Base-by-base conservation (phyloP, 805 yeast species). In the Hanseniaspora mollemarum region DNA sequence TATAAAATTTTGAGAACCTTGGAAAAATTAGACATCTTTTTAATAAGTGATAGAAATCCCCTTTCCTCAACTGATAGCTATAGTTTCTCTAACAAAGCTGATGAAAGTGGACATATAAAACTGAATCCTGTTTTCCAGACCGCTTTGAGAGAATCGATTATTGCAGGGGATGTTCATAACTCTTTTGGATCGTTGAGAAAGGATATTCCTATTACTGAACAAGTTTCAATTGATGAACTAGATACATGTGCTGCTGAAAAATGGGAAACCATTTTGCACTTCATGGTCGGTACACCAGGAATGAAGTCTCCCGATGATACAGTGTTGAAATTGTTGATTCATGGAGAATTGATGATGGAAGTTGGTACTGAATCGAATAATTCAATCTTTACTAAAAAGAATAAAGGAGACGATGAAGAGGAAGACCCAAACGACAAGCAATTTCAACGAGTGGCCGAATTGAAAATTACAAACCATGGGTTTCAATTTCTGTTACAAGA, bases 221-320 rank as follows among this genome's bases (percentile, higher is more conserved):
- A 24, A 15, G 19, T 40, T 7, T 31, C 40, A 2, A 18, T 32
- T 8, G 50, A 51, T n/a, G 45, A 51, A 21, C 25, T 51, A 16
- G 94, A 86, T 57, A 71, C 71, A 36, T 88, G 87, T 66, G 94
- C 96, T 13, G 75, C 87, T 6, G 76, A 74, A 42, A 87, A 83
- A 61, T 92, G 98, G 98, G 99, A 92, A 62, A 78, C 86, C 7
- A 90, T 92, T 57, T 71, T 92, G 58, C 97, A 92, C 71, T 92
- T 82, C 68, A 90, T 92, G 97, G 99, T 92, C 40, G 96, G 97
- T 1, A 86, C 96, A 0, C 84, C 85, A 46, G 67, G 81, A 42
- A 71, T 76, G 10, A 73, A 71, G 16, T 68, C 76, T 2, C 95
- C 96, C 2, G 81, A 88, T 43, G 73, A 75, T n/a, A 88, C 90